phyloP scores from a whole-genome alignment of 2,329 filamentous ascomycete genomes.

The Aaosphaeria arxii region DNA sequence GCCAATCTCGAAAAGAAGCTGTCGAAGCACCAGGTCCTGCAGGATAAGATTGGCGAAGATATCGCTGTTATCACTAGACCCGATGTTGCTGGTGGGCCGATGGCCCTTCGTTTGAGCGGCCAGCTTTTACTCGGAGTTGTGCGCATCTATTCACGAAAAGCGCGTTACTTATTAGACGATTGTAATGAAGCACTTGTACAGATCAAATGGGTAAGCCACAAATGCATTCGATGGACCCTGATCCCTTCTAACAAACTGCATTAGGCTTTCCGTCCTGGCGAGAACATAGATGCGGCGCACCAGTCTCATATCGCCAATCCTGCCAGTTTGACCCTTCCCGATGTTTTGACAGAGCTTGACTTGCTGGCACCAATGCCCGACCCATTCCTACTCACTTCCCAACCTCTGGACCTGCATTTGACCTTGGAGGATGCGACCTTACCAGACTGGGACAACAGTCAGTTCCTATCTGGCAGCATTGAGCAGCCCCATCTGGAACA shows the following conservation, averaged over 20 bases:
- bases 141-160: conserved; percentile 95
- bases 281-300: conserved; percentile 86
- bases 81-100: conserved; percentile 68
- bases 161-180: conserved; percentile 91
- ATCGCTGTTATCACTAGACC: conserved; percentile 93
- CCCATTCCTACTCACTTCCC: conserved; percentile 76
- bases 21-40: conserved; percentile 91
- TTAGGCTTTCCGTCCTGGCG: conserved; percentile 86
- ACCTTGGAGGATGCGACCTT: conserved; percentile 42
- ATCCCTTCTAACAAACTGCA: not conserved
- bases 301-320: conserved; percentile 74
- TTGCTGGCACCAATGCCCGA: conserved; percentile 76
- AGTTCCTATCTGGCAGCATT: conserved; percentile 71
- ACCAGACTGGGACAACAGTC: conserved; percentile 64
- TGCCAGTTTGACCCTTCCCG: conserved; percentile 82
- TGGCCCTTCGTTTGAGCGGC: conserved; percentile 89
- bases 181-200: conserved; percentile 97
- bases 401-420: conserved; percentile 57
- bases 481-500: conserved; percentile 53
- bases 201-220: conserved; percentile 92
- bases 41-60: conserved; percentile 91
- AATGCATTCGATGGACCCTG: not conserved
- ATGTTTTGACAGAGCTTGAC: conserved; percentile 90
- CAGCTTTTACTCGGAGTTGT: conserved; percentile 94
- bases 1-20: conserved; percentile 98